Conservation (phyloP, 1,284 basidiomycete species). For the Heimioporus punctisporus region DNA sequence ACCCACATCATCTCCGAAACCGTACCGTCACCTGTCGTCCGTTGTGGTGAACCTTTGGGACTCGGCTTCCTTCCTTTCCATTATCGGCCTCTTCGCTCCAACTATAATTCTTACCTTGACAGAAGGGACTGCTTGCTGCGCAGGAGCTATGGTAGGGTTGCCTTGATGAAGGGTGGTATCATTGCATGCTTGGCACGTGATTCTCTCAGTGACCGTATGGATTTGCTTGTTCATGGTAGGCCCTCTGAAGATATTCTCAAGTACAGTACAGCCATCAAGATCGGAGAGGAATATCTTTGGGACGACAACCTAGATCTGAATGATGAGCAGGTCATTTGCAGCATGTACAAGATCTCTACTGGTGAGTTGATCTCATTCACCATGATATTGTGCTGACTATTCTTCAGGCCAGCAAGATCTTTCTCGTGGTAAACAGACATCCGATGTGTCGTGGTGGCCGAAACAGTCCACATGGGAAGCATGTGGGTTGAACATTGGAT, state of each 20-base stretch:
- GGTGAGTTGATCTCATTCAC: not conserved
- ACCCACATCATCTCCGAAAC: not conserved
- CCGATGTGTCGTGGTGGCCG: not conserved
- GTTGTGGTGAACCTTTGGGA: not conserved
- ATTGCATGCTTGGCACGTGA: conserved; percentile 1
- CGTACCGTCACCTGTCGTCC: not conserved
- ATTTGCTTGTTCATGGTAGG: not conserved
- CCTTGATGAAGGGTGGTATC: conserved; percentile 8
- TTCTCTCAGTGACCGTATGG: conserved; percentile 2
- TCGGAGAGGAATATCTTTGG: not conserved
- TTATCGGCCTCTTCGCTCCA: not conserved
- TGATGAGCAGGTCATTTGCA: conserved; percentile 9
- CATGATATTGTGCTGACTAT: not conserved
- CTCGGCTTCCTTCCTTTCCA: not conserved
- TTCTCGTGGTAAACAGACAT: not conserved
- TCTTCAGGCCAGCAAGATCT: not conserved
- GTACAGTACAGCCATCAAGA: conserved; percentile 3
- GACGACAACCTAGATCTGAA: conserved; percentile 7
- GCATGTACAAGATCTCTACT: conserved; percentile 14
- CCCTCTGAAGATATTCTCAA: conserved; percentile 1
- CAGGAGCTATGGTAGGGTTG: conserved; percentile 2
- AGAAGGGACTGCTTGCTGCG: conserved; percentile 1
- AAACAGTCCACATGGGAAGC: not conserved
- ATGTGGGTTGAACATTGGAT: not conserved
- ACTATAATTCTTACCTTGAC: conserved; percentile 3